Conservation (phyloP, 139 green algal genomes). For the Ettlia oleoabundans region DNA sequence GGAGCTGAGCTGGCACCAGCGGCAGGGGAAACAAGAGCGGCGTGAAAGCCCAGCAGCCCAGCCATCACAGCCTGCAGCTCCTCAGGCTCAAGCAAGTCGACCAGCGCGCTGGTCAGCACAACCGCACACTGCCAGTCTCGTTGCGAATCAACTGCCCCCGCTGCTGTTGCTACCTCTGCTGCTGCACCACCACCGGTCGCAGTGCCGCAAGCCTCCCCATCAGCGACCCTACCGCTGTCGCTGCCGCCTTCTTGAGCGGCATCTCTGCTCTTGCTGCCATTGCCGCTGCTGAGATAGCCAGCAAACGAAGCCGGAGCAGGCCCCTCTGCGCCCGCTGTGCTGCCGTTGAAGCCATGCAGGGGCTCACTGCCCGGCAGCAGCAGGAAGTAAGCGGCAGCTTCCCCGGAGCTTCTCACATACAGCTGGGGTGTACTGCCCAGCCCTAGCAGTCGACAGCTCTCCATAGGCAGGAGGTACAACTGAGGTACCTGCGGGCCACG, state of each 20-base stretch:
- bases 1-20: no score
- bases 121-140: conserved; percentile 18
- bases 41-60: conserved; percentile 8
- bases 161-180: no score
- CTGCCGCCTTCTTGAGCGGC: not conserved
- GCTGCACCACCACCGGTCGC: no score
- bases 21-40: no score
- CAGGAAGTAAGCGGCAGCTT: conserved; percentile 30
- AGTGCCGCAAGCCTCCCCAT: conserved; percentile 4
- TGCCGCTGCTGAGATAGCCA: not conserved
- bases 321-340: not conserved
- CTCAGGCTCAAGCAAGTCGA: conserved; percentile 30
- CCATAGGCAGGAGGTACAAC: conserved; percentile 33
- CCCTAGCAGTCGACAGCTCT: conserved; percentile 26
- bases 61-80: conserved; percentile 33
- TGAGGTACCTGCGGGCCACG: conserved; percentile 29
- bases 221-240: no score
- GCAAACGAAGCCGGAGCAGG: not conserved
- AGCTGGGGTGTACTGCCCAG: not conserved
- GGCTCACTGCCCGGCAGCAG: not conserved
- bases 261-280: not conserved
- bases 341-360: conserved; percentile 15
- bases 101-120: conserved; percentile 31
- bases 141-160: no score
- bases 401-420: conserved; percentile 3